Evolutionary conservation across 2,329 filamentous ascomycete genomes (phyloP).

Genomic region (Exophiala mesophila): DNA sequence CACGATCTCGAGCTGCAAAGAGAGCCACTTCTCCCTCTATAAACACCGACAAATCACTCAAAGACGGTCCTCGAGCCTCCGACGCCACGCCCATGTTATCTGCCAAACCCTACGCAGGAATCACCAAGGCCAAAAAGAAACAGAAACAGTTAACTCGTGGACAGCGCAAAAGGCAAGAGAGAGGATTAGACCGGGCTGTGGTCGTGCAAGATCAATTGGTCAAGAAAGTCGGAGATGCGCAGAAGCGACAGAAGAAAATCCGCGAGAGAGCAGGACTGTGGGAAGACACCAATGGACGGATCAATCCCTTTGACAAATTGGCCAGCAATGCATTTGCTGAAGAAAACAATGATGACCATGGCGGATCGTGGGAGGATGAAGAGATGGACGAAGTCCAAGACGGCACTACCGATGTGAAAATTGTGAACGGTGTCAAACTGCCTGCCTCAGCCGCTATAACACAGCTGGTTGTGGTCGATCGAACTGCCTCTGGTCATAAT

Average conservation of each 20-base stretch:
- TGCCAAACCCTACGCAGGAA: conserved; percentile 46
- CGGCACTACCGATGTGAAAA: conserved; percentile 15
- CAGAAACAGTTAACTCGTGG: conserved; percentile 49
- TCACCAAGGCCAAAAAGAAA: conserved; percentile 47
- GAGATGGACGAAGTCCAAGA: conserved; percentile 28
- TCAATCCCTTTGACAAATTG: conserved; percentile 25
- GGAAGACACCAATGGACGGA: conserved; percentile 38
- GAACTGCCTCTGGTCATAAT: conserved; percentile 15
- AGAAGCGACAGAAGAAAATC: conserved; percentile 44
- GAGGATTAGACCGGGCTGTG: conserved; percentile 53
- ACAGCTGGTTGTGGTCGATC: conserved; percentile 31
- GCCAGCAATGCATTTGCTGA: conserved; percentile 32
- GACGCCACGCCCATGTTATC: conserved; percentile 32
- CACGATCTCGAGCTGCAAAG: conserved; percentile 56
- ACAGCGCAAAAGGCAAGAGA: conserved; percentile 51
- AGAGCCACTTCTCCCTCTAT: conserved; percentile 53
- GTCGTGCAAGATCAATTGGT: conserved; percentile 51
- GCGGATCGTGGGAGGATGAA: conserved; percentile 46
- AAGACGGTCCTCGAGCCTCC: conserved; percentile 36
- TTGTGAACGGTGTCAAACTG: conserved; percentile 14
- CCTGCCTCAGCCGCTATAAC: conserved; percentile 13
- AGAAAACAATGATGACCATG: conserved; percentile 47
- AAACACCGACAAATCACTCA: conserved; percentile 48
- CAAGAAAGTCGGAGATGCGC: conserved; percentile 52
- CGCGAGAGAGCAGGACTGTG: conserved; percentile 43